A percentile compares a stretch with the other conserved stretches of the same genome.
Evolutionary conservation across 768 basidiomycete species (phyloP).

Genomic region (Boletellus emodensis): DNA sequence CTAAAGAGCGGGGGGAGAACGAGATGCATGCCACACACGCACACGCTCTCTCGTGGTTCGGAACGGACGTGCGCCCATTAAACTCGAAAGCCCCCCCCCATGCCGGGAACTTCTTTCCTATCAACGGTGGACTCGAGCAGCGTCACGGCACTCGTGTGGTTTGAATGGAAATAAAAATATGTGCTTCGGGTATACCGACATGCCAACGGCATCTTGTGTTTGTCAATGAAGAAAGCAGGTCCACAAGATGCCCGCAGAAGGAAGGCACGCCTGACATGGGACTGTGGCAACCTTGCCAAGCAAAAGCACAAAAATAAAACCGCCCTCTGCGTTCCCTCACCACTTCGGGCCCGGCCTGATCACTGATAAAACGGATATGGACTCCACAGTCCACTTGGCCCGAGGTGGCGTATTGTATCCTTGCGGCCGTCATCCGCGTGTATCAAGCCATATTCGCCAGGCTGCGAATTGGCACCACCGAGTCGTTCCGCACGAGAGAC

Average conservation of each 20-base stretch:
- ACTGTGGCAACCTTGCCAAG: background rate
- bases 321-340: background rate
- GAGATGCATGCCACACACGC: background rate
- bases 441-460: background rate
- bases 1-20: background rate
- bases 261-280: background rate
- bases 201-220: background rate
- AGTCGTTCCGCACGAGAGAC: background rate
- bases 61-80: conserved; percentile 8
- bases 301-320: background rate
- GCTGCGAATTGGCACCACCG: background rate
- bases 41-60: background rate
- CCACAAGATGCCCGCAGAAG: background rate
- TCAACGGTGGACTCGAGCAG: background rate
- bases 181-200: conserved; percentile 9
- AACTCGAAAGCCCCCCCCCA: background rate
- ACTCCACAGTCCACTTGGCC: background rate
- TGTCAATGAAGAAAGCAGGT: no score
- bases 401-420: background rate
- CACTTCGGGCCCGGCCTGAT: conserved; percentile 2
- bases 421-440: background rate
- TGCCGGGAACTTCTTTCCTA: background rate
- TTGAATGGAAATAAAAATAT: background rate
- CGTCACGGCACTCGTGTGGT: background rate
- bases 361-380: conserved; percentile 3